Conservation (phyloP, 1,139 yeast species). For the Pneumocystis murina region DNA sequence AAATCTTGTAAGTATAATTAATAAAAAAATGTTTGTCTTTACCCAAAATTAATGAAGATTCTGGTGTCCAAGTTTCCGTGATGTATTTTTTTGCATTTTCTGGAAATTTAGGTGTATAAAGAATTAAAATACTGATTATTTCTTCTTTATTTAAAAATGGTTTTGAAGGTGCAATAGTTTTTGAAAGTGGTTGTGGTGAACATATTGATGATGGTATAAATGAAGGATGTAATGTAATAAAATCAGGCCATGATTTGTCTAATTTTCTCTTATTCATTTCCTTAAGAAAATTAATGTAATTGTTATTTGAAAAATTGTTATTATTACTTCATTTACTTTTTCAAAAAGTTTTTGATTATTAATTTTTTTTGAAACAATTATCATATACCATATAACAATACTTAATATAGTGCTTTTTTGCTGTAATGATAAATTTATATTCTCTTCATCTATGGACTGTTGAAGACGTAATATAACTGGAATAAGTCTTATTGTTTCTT, state of each 20-base stretch:
- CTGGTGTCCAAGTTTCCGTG: not conserved
- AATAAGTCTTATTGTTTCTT: not conserved
- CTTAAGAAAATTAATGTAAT: not conserved
- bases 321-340: not conserved
- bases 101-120: not conserved
- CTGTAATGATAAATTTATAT: not conserved
- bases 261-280: not conserved
- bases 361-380: not conserved
- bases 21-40: not conserved
- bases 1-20: not conserved
- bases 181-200: slow-evolving; percentile 1
- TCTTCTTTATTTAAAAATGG: not conserved
- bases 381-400: not conserved
- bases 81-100: not conserved
- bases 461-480: not conserved
- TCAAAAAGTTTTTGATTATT: not conserved
- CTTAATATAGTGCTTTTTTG: not conserved
- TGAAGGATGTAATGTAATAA: not conserved
- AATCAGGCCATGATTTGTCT: not conserved
- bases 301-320: not conserved
- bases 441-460: not conserved
- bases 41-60: not conserved
- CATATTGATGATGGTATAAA: not conserved
- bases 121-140: not conserved
- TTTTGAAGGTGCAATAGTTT: not conserved